A percentile compares a stretch with the other conserved stretches of the same genome.
phyloP scores from a whole-genome alignment of 305 asterid species.

The Lippia alba region DNA sequence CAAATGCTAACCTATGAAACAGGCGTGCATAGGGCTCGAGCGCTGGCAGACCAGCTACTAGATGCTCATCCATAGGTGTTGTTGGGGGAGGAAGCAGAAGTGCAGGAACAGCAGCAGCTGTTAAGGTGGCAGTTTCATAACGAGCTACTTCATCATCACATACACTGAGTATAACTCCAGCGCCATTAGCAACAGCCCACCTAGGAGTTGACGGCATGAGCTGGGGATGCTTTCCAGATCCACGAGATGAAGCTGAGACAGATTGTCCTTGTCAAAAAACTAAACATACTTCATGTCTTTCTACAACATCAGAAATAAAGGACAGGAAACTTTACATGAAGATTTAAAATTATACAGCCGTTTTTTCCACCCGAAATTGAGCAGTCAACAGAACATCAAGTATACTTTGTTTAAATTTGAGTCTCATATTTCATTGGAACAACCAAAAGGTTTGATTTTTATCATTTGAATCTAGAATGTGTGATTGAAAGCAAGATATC shows the following conservation, averaged over 20 bases:
- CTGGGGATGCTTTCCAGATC: conserved; percentile 99
- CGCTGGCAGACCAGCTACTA: conserved; percentile 97
- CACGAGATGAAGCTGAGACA: conserved; percentile 83
- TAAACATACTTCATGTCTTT: conserved; percentile 15
- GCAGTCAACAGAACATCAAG: not conserved
- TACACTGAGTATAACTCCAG: conserved; percentile 98
- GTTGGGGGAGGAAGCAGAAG: conserved; percentile 99
- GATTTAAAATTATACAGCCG: conserved; percentile 4
- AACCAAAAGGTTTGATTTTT: not conserved
- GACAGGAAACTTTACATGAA: conserved; percentile 9
- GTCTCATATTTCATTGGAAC: not conserved
- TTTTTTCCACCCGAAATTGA: not conserved
- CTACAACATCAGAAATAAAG: conserved; percentile 19
- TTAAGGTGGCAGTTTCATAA: conserved; percentile 93
- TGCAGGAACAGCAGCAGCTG: conserved; percentile 99
- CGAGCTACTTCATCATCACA: conserved; percentile 99
- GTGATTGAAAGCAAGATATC: not conserved
- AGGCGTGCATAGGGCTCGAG: conserved; percentile 99
- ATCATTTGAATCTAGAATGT: conserved; percentile 3
- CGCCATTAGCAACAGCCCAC: conserved; percentile 99
- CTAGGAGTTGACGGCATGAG: conserved; percentile 96
- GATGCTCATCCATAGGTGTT: conserved; percentile 99
- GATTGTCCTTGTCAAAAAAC: conserved; percentile 26
- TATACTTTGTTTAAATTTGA: not conserved
- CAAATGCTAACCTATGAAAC: conserved; percentile 73